Conservation (phyloP, 1,139 yeast genomes). For the Suhomyces guaymorum region DNA sequence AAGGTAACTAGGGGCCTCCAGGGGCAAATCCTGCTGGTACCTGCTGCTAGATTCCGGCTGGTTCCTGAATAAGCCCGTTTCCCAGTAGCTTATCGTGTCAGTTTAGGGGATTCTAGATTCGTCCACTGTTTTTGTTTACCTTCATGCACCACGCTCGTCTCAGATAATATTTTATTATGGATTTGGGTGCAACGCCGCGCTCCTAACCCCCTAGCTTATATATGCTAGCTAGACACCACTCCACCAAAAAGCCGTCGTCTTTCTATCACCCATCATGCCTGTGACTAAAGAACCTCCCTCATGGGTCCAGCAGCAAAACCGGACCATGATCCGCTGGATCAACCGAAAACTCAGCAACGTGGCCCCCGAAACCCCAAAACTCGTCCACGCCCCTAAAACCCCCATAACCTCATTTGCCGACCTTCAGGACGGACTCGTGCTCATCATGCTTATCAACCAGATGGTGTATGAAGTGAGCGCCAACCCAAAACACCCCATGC, state of each 20-base stretch:
- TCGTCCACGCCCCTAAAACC: slow-evolving; percentile 16
- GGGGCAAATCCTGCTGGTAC: too few relatives aligned
- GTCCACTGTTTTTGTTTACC: slow-evolving; percentile 4
- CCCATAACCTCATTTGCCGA: slow-evolving; percentile 30
- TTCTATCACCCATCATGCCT: too few relatives aligned
- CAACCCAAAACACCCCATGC: slow-evolving; percentile 19
- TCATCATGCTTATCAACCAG: slow-evolving; percentile 37
- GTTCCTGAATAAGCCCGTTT: too few relatives aligned
- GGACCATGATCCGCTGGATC: slow-evolving; percentile 51
- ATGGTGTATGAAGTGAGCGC: slow-evolving; percentile 26
- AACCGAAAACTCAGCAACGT: slow-evolving; percentile 33
- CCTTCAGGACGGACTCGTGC: slow-evolving; percentile 42
- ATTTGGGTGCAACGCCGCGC: slow-evolving; percentile 4
- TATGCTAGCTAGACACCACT: too few relatives aligned
- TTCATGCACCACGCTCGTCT: slow-evolving; percentile 8
- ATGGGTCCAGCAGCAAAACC: slow-evolving; percentile 49
- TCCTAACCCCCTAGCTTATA: slow-evolving; percentile 1
- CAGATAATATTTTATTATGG: too few relatives aligned
- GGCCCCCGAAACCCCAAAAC: slow-evolving; percentile 28
- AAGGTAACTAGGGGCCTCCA: too few relatives aligned
- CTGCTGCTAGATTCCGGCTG: too few relatives aligned
- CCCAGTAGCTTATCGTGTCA: too few relatives aligned
- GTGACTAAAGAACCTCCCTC: slow-evolving; percentile 12
- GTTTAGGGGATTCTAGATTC: too few relatives aligned
- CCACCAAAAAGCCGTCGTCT: too few relatives aligned